phyloP scores from a whole-genome alignment of 257 asterid species.

The Nicotiana attenuata region DNA sequence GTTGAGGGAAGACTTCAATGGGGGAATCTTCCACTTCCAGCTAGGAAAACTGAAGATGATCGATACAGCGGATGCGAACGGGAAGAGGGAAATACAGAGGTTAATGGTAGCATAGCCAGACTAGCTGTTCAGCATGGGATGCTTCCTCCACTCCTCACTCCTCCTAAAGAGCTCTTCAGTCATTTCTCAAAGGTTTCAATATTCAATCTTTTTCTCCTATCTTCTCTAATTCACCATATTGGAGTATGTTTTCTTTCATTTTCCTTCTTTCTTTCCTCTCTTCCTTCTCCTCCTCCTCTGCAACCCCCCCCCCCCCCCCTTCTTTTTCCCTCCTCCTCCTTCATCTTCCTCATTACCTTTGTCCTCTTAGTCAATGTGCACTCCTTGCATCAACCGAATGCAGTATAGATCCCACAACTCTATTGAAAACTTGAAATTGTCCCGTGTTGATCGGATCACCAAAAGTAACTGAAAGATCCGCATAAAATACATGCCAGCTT shows the following conservation, averaged over 20 bases:
- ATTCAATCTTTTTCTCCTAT: not conserved
- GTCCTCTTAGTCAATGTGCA: not conserved
- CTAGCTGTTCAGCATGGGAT: conserved; percentile 73
- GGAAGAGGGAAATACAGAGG: conserved; percentile 66
- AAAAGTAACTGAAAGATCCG: not conserved
- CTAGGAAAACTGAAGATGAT: not conserved
- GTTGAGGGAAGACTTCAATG: not conserved
- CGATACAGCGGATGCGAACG: conserved; percentile 44
- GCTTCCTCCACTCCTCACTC: conserved; percentile 86
- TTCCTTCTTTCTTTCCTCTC: not conserved
- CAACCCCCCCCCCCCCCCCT: fast-evolving
- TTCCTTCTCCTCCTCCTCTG: too few species aligned
- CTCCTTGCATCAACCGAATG: not conserved
- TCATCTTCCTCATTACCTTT: not conserved
- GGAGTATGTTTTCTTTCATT: not conserved
- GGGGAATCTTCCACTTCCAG: not conserved
- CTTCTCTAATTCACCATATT: not conserved
- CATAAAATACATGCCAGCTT: not conserved
- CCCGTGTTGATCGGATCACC: not conserved
- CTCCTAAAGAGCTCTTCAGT: conserved; percentile 87
- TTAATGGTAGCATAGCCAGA: conserved; percentile 86
- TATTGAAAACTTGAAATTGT: too few species aligned
- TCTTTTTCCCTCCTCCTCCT: not conserved
- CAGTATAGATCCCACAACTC: not conserved
- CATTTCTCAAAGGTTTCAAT: conserved; percentile 29